Percentiles rank a stretch among this genome's conserved stretches.
Conservation (phyloP, 2,329 filamentous ascomycete species). For the Chaetomiaceae sp. region DNA sequence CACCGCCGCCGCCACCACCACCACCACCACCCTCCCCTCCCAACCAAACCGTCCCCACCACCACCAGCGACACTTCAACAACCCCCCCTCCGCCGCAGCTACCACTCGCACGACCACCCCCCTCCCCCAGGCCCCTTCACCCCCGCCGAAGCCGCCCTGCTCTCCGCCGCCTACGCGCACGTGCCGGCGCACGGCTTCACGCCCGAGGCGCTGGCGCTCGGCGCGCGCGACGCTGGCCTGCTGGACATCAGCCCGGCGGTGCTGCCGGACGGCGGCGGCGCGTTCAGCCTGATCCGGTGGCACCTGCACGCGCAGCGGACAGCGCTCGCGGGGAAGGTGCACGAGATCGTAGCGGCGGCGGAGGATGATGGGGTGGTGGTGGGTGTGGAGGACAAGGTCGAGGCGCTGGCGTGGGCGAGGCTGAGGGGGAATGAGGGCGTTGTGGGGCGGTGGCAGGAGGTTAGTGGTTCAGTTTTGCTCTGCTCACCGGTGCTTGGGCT, state of each 20-base stretch:
- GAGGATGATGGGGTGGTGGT: constrained; percentile 6
- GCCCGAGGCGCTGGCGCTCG: constrained; percentile 61
- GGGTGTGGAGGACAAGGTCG: constrained; percentile 56
- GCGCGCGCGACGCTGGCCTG: constrained; percentile 78
- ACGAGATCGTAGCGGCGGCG: constrained; percentile 33
- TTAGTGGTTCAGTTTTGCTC: constrained; percentile 34
- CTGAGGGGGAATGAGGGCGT: constrained; percentile 65
- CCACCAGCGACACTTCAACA: background rate
- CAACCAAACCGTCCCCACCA: background rate
- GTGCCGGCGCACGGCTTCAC: constrained; percentile 83
- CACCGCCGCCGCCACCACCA: background rate
- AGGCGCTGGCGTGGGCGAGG: constrained; percentile 67
- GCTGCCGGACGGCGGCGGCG: constrained; percentile 58
- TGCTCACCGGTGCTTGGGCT: background rate
- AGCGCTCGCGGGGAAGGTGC: constrained; percentile 43
- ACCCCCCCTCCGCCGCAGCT: constrained; percentile 30
- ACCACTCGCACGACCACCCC: constrained; percentile 70
- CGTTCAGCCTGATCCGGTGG: constrained; percentile 75
- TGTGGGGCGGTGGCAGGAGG: constrained; percentile 79
- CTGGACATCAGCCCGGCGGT: constrained; percentile 80
- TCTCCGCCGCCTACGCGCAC: constrained; percentile 71
- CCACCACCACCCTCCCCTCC: background rate
- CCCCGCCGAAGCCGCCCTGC: constrained; percentile 65
- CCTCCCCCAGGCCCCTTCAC: constrained; percentile 56
- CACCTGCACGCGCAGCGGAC: constrained; percentile 64